These are phyloP conservation scores for Penicillium verrucosum DNA, from an alignment of 2,329 filamentous ascomycete species.

Conservation along the genomic window DNA sequence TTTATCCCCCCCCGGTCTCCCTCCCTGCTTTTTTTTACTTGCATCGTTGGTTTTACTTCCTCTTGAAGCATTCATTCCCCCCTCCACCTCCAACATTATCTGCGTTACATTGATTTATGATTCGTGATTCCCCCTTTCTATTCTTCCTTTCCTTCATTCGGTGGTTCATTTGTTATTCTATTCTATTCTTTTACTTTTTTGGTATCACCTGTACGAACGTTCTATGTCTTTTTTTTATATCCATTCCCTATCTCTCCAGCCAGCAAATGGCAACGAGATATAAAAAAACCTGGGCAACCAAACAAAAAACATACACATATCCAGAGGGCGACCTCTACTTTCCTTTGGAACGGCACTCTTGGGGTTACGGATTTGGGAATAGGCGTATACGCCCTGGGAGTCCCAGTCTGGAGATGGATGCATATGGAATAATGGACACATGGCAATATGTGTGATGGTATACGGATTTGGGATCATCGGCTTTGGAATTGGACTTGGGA, in stretches of 20 bases:
- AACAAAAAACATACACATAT: slow-evolving; percentile 19
- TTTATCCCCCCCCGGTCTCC: background rate
- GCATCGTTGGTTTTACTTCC: background rate
- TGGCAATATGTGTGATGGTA: slow-evolving; percentile 7
- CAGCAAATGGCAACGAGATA: background rate
- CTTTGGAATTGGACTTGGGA: slow-evolving; percentile 8
- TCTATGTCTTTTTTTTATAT: background rate
- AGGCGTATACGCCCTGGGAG: slow-evolving; percentile 7
- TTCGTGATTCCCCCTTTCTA: slow-evolving; percentile 2
- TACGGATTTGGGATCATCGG: slow-evolving; percentile 6
- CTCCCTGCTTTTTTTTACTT: background rate
- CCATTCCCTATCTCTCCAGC: background rate
- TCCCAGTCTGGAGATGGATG: slow-evolving; percentile 5
- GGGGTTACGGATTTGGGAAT: slow-evolving; percentile 7
- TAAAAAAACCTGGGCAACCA: slow-evolving; percentile 3
- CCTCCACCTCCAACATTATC: background rate
- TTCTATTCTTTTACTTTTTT: background rate
- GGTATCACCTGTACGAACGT: background rate
- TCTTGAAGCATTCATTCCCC: background rate
- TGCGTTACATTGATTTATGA: slow-evolving; percentile 4
- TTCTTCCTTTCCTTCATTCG: slow-evolving; percentile 5
- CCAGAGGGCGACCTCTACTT: slow-evolving; percentile 26
- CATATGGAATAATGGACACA: slow-evolving; percentile 9
- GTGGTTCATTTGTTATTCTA: background rate
- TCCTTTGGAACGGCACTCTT: slow-evolving; percentile 11